Evolutionary conservation across 768 basidiomycete species (phyloP), one percentile per base, ranked within the genome.

Genomic region (Kwoniella shandongensis): DNA sequence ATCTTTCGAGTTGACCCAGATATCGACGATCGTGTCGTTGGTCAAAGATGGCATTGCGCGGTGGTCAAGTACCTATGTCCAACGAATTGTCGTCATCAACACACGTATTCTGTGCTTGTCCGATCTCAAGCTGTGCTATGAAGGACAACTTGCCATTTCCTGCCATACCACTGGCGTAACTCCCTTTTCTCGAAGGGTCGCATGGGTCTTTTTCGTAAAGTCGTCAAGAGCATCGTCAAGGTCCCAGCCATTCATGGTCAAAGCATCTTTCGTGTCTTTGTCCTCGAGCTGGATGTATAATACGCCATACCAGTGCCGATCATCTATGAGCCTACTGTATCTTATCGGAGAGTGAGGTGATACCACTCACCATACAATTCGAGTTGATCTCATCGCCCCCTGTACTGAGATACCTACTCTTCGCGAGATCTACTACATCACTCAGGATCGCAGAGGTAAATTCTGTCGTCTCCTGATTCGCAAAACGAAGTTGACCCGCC

Each of bases 141-240:
- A 20, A 4, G 36, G 42, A 44, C 26, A 54, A 45, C 63, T 17
- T 25, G 84, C 84, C 84, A 88, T 85, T 69, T 88, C 87, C 81
- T 91, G 85, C 87, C 88, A 91, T 5, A 91, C 88, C 29, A 90
- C 84, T 1, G 88, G 85, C 0, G 82, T 86, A 77, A 91, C 91
- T 0, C 85, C 85, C 1, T 81, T 66, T 0, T 76, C 75, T 7
- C 73, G 77, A 44, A 91, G 75, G 2, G 82, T 81, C 0, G 67
- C 72, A 70, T 90, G 89, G 1, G 84, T 84, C 0, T 79, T 79
- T 51, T 81, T 73, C 0, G 83, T 84, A 66, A 91, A 91, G 1
- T 70, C 64, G 62, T 83, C 80, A 36, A 92, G 76, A 0, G 88
- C 88, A 52, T 87, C 77, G 32, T 83, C 79, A 10, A 92, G 67